Evolutionary conservation across 805 yeast species (phyloP).

Genomic region (Saturnispora halmiae): DNA sequence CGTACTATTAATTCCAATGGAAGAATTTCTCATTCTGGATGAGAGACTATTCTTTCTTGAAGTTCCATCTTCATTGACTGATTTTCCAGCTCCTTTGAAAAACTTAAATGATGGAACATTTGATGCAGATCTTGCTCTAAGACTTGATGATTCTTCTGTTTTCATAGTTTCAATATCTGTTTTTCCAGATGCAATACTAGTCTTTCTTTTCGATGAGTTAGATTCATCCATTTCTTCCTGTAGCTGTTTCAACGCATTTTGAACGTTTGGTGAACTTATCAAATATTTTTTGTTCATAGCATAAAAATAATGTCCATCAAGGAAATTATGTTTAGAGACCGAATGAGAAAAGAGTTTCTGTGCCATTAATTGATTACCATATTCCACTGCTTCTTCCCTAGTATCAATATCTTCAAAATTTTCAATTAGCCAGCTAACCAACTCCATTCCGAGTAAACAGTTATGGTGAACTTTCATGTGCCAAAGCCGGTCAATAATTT

Average conservation of each 20-base stretch:
- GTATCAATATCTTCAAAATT: constrained; percentile 71
- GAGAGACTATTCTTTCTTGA: not conserved
- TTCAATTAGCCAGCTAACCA: constrained; percentile 78
- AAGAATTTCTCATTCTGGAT: not conserved
- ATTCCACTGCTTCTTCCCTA: constrained; percentile 73
- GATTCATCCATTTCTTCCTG: constrained; percentile 2
- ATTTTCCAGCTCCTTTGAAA: not conserved
- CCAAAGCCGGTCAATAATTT: constrained; percentile 77
- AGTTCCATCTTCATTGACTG: not conserved
- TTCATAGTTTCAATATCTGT: constrained; percentile 6
- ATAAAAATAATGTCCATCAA: constrained; percentile 92
- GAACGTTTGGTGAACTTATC: constrained; percentile 4
- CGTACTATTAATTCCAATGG: not conserved
- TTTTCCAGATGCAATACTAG: constrained; percentile 6
- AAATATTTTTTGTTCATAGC: constrained; percentile 49
- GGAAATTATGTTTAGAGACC: constrained; percentile 68
- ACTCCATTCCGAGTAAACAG: constrained; percentile 77
- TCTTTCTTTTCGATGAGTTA: constrained; percentile 1
- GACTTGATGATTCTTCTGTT: constrained; percentile 4
- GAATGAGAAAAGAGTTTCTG: constrained; percentile 72
- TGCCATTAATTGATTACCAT: constrained; percentile 71
- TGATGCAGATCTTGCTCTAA: constrained; percentile 4
- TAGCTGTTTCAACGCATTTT: constrained; percentile 3
- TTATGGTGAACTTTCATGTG: constrained; percentile 71
- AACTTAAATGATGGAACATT: constrained; percentile 5